These are phyloP conservation scores for Oxyria digyna DNA, from an alignment of 148 eudicot species.

Conservation along the genomic window DNA sequence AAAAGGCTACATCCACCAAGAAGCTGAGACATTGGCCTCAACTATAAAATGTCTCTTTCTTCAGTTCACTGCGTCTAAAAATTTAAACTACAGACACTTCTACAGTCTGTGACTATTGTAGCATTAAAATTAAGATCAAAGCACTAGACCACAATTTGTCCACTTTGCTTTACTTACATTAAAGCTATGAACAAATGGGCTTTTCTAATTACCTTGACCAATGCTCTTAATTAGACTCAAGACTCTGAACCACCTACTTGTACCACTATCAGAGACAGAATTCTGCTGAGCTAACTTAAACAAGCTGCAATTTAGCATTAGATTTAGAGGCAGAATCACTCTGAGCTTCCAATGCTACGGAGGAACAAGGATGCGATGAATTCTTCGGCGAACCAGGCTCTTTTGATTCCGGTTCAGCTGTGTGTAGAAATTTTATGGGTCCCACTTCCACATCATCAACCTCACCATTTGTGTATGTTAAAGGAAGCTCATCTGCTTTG, in stretches of 20 bases:
- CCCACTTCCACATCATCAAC: background rate
- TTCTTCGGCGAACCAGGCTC: background rate
- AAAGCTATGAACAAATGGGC: background rate
- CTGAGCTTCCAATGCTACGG: slow-evolving; percentile 5
- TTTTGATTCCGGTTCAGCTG: background rate
- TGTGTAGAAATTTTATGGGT: background rate
- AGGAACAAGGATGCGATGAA: slow-evolving; percentile 1
- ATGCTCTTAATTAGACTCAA: background rate
- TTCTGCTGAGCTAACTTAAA: background rate
- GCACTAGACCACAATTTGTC: slow-evolving; percentile 5
- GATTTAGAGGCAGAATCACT: slow-evolving; percentile 2
- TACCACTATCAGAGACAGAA: background rate
- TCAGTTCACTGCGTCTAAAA: background rate
- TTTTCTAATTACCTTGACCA: background rate
- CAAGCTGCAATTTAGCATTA: slow-evolving; percentile 1
- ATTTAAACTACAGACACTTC: background rate
- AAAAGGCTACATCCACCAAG: slow-evolving; percentile 4
- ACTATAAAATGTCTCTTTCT: background rate
- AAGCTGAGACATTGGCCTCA: background rate
- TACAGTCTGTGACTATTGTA: background rate
- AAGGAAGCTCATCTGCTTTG: background rate
- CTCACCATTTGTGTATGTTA: background rate
- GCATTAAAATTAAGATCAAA: background rate
- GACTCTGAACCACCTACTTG: background rate
- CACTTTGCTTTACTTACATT: slow-evolving; percentile 1